Base-by-base conservation (phyloP, 768 basidiomycete genomes). In the Melanogaster broomeanus region DNA sequence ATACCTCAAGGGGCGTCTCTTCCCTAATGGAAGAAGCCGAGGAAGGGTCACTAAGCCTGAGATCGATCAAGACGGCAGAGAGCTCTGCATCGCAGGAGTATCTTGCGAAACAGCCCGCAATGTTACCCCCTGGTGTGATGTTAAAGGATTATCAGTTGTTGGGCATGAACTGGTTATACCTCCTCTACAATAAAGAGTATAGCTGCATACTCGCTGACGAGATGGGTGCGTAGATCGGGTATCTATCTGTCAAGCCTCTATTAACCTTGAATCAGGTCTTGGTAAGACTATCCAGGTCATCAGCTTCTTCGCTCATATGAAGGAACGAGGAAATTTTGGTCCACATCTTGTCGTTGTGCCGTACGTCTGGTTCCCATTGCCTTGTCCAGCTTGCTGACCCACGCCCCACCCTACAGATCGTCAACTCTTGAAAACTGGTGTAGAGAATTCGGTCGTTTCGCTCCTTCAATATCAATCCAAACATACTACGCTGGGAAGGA, bases 281-380 rank as follows among this genome's bases (percentile, higher is more conserved):
- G 97, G 97, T 24, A 99, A 99, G 77, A 99, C 97, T 2, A 90
- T 96, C 34, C 97, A 99, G 73, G 97, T 99, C 48, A 99, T 99
- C 67, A 90, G 94, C 48, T 97, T 99, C 75, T 82, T 98, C 55
- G 90, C 95, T 4, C 80, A 90, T 61, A 77, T 98, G 45, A 91
- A 90, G 65, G 90, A 93, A 61, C 79, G 75, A 43, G 89, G 88
- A 16, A 79, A 77, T 47, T 78, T 76, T 48, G 96, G 94, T 0
- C 94, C 95, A 13, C 93, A 98, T 72, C 83, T 98, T 25, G 79
- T 99, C 45, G 84, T 98, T 59, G 97, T 99, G 10, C 97, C 97
- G 87, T 98, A 72, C 59, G 93, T 83, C 30, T 42, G 35, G 25
- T 25, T 10, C 18, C 22, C 22, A 27, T 35, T 40, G 19, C 3